These are phyloP conservation scores for Exsudoporus frostii DNA, from an alignment of 768 basidiomycete genomes.

Conservation along the genomic window DNA sequence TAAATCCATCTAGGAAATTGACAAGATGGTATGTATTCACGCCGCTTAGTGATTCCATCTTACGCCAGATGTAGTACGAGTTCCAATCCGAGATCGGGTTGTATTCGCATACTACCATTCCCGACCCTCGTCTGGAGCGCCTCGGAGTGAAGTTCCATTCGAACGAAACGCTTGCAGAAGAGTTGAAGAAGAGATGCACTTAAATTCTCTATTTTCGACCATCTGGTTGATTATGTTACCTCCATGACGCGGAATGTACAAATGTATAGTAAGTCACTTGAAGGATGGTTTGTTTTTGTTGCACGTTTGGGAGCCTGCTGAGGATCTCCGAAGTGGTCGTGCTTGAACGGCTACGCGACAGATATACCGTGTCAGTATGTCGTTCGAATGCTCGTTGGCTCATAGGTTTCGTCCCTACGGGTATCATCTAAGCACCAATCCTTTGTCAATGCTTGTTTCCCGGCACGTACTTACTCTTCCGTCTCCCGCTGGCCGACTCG, in stretches of 20 bases:
- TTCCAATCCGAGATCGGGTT: constrained; percentile 27
- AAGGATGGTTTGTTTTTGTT: neutral
- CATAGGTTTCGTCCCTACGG: neutral
- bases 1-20: constrained; percentile 14
- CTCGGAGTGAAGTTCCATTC: constrained; percentile 28
- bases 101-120: constrained; percentile 16
- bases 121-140: constrained; percentile 25
- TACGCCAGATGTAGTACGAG: constrained; percentile 12
- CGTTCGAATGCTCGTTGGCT: neutral
- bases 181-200: constrained; percentile 18
- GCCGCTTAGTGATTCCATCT: neutral
- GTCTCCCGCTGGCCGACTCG: too few species aligned
- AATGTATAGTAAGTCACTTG: neutral
- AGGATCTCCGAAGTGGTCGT: neutral
- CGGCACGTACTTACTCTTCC: too few species aligned
- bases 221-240: neutral
- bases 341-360: neutral
- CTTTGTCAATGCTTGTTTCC: neutral
- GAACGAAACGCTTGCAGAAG: constrained; percentile 14
- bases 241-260: neutral
- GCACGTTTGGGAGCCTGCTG: neutral
- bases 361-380: neutral
- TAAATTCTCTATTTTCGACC: neutral
- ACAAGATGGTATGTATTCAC: constrained; percentile 23
- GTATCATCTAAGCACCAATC: too few species aligned